phyloP scores from a whole-genome alignment of 1,284 basidiomycete species.

The Pterulicium gracile region DNA sequence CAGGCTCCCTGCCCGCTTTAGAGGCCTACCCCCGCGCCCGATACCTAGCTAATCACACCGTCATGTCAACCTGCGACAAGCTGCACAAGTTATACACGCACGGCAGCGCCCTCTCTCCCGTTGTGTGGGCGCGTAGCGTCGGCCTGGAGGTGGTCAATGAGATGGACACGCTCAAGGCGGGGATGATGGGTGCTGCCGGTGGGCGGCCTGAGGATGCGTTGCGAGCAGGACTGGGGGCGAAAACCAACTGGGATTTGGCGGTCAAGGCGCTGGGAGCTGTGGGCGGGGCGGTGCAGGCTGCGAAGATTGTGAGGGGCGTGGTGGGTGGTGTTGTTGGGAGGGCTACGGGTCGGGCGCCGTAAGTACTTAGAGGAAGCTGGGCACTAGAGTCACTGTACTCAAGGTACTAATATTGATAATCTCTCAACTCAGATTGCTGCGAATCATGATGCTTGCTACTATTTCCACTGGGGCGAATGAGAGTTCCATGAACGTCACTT shows the following conservation, averaged over 20 bases:
- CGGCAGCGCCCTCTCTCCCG: conserved; percentile 39
- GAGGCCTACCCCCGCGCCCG: conserved; percentile 69
- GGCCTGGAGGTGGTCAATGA: conserved; percentile 91
- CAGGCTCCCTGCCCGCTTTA: conserved; percentile 73
- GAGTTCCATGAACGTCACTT: no score
- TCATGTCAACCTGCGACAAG: conserved; percentile 81
- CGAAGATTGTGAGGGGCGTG: conserved; percentile 17
- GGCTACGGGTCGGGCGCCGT: no score
- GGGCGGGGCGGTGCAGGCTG: conserved; percentile 17
- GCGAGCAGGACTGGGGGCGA: conserved; percentile 5
- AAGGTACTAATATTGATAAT: no score
- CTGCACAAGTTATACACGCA: conserved; percentile 73
- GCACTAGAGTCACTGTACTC: no score
- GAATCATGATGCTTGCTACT: no score
- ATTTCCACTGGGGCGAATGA: no score
- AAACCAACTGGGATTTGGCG: conserved; percentile 19
- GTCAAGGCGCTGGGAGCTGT: conserved; percentile 26
- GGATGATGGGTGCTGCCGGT: conserved; percentile 78
- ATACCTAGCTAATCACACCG: conserved; percentile 78
- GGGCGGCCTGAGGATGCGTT: conserved; percentile 16
- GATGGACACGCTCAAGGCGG: conserved; percentile 69
- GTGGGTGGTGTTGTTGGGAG: conserved; percentile 13
- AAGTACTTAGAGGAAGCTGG: no score
- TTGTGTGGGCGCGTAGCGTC: conserved; percentile 80
- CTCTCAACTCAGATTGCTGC: no score